A percentile compares a stretch with the other conserved stretches of the same genome.
Evolutionary conservation across 73 alveolate species (phyloP).

Genomic region (Strombidium stylifer): DNA sequence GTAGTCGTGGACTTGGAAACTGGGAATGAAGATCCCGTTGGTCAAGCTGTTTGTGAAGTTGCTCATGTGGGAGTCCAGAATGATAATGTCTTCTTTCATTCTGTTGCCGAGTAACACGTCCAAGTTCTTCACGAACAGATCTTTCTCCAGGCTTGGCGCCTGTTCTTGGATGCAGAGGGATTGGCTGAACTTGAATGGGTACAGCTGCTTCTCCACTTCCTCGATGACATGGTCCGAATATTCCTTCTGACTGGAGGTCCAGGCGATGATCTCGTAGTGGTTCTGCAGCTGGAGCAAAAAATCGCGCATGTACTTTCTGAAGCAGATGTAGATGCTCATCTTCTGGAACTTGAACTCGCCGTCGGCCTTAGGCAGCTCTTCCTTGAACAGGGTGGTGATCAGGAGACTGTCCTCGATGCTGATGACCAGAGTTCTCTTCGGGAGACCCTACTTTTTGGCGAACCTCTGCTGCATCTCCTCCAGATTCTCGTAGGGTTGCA

Average conservation of each 20-base stretch:
- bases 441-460: no score
- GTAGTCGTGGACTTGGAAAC: constrained; percentile 1
- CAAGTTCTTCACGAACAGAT: constrained; percentile 1
- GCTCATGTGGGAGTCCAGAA: constrained; percentile 16
- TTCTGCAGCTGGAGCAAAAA: not conserved
- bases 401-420: constrained; percentile 17
- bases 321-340: constrained; percentile 14
- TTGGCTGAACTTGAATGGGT: not conserved
- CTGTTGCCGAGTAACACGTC: constrained; percentile 14
- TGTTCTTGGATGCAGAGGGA: not conserved
- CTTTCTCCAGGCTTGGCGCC: not conserved
- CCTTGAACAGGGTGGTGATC: constrained; percentile 10
- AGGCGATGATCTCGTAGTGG: constrained; percentile 2
- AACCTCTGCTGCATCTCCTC: no score
- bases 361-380: constrained; percentile 17
- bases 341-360: constrained; percentile 7
- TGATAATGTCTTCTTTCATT: constrained; percentile 6
- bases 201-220: not conserved
- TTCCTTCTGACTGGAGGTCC: constrained; percentile 11
- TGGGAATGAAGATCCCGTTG: constrained; percentile 10
- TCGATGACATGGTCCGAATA: not conserved
- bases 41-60: constrained; percentile 2
- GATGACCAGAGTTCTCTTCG: constrained; percentile 5
- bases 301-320: constrained; percentile 4
- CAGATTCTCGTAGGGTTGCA: no score